Base-by-base conservation (phyloP, 306 rosid genomes). In the Begonia masoniana region DNA sequence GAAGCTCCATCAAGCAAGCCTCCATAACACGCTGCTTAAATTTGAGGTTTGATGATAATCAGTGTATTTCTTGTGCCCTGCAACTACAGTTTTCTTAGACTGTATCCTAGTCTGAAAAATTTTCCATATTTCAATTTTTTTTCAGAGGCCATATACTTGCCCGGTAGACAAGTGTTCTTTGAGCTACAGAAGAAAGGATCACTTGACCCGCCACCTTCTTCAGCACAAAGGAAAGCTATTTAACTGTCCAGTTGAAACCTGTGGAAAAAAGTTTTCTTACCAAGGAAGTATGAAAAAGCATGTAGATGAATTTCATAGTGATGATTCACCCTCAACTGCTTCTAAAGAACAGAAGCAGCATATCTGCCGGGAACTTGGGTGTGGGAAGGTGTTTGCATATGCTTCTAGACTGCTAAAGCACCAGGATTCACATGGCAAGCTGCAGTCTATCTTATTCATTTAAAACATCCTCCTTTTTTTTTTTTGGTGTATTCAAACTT, bases 1-100 rank as follows among this genome's bases (percentile, higher is more conserved):
- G 97, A 85, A 91, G 96, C 92, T 78, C 91, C 94, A 51, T 83
- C 94, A 85, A 68, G 94, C 24, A 47, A 45, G 81, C 91, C 97
- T 81, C 88, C 24, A 50, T 81, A 94, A 85, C 96, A 80, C 79
- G 51, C 47, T 47, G 1, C 56, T 59, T 56, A 42, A 36, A 42
- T 61, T 67, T 46, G 68, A 80, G 95, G 95, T 77, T 84, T 62
- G 95, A 74, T 48, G 62, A 43, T 17, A 11, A 41, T 62, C 71
- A 56, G 13, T 45, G 7, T 45, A 14, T 62, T 54, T 31, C 39
- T 31, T 7, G 8, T n/a, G 50, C 26, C 53, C 13, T 23, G 54
- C 6, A 19, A 31, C 31, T 42, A 39, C 39, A n/a, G 31, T 13
- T 48, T 41, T 6, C n/a, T 47, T 5, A 13, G 15, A 19, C 0